These are phyloP conservation scores for Neonectria ditissima DNA, from an alignment of 2,329 filamentous ascomycete genomes.

Conservation along the genomic window DNA sequence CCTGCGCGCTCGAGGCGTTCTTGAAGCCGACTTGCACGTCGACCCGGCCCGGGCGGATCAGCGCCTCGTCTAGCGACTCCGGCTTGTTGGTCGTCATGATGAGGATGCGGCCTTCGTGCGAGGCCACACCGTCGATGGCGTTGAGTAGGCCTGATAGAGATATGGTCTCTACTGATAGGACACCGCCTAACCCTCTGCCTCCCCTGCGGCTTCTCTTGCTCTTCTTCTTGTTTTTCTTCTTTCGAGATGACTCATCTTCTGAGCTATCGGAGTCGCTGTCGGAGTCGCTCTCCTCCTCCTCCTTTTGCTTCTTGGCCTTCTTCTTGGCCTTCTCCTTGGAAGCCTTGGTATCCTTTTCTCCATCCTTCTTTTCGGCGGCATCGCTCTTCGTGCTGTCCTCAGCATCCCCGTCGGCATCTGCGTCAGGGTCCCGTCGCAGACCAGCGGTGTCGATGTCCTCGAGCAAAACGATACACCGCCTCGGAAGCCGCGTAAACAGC, in stretches of 20 bases:
- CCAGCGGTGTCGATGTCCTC: constrained; percentile 78
- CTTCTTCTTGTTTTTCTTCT: constrained; percentile 35
- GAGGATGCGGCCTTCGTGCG: constrained; percentile 81
- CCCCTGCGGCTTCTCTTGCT: constrained; percentile 29
- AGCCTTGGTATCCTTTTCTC: constrained; percentile 21
- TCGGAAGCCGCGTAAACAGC: constrained; percentile 71
- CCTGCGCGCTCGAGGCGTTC: constrained; percentile 67
- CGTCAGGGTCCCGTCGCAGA: constrained; percentile 58
- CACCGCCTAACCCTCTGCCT: constrained; percentile 41
- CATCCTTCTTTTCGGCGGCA: constrained; percentile 18
- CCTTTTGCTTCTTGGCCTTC: constrained; percentile 41
- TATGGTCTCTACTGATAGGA: constrained; percentile 59
- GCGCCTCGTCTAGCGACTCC: constrained; percentile 77
- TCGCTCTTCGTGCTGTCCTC: constrained; percentile 17
- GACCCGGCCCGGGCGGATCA: constrained; percentile 79
- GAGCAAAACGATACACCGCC: constrained; percentile 73
- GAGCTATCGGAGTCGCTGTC: constrained; percentile 42
- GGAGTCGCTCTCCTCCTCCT: constrained; percentile 35
- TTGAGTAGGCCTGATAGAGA: constrained; percentile 85
- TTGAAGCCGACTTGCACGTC: constrained; percentile 76
- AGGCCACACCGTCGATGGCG: constrained; percentile 84
- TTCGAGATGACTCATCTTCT: constrained; percentile 38
- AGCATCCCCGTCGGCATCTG: constrained; percentile 42
- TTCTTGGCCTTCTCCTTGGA: constrained; percentile 42
- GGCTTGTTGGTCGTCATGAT: constrained; percentile 87